Percentiles rank a stretch among this genome's conserved stretches.
phyloP scores from a whole-genome alignment of 306 rosid genomes.

The Prinsepia uniflora region DNA sequence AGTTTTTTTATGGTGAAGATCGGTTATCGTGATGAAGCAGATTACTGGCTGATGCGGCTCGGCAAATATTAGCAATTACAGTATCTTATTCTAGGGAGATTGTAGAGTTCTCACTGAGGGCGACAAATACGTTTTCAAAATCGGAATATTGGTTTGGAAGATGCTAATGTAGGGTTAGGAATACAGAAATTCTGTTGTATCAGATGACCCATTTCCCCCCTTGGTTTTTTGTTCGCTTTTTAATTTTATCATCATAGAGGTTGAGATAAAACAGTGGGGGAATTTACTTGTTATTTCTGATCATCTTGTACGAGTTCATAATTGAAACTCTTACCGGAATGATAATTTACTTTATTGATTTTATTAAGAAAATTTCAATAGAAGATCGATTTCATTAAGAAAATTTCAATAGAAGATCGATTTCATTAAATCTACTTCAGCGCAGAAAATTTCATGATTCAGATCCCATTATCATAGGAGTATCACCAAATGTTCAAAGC shows the following conservation, averaged over 20 bases:
- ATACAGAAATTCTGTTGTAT: neutral
- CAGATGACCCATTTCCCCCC: neutral
- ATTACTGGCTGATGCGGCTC: neutral
- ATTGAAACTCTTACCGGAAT: neutral
- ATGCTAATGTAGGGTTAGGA: slow-evolving; percentile 4
- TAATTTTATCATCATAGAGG: neutral
- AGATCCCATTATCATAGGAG: no score
- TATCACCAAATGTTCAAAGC: neutral
- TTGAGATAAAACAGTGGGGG: neutral
- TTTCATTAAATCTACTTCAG: neutral
- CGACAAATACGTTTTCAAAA: no score
- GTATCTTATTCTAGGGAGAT: neutral
- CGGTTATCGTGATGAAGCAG: slow-evolving; percentile 17
- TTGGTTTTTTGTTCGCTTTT: neutral
- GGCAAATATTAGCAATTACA: neutral
- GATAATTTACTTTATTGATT: neutral
- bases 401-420: neutral
- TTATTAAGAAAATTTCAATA: neutral
- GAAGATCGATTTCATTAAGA: neutral
- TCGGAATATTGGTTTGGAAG: neutral
- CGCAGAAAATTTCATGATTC: neutral
- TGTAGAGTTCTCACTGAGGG: no score
- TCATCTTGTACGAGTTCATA: neutral
- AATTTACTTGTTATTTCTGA: neutral
- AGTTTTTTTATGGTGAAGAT: slow-evolving; percentile 6